These are phyloP conservation scores for Verticillium nonalfalfae DNA, from an alignment of 2,329 filamentous ascomycete genomes.

Conservation along the genomic window DNA sequence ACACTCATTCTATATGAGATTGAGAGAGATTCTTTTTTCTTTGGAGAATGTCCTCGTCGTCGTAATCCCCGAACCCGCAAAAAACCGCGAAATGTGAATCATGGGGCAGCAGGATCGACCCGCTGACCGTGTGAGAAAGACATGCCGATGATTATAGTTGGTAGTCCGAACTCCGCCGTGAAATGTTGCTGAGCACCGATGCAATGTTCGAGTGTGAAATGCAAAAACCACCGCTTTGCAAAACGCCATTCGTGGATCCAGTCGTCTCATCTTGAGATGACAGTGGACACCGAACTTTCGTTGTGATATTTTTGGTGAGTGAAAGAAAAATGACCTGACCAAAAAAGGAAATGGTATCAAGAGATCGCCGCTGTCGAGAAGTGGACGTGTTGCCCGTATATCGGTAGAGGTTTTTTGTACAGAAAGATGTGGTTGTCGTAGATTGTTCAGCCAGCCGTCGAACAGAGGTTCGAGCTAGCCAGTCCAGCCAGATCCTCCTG, in stretches of 20 bases:
- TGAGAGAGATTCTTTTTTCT: slow-evolving; percentile 39
- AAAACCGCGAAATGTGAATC: slow-evolving; percentile 1
- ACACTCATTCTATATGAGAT: slow-evolving; percentile 41
- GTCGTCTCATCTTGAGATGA: slow-evolving; percentile 23
- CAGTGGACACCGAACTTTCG: slow-evolving; percentile 9
- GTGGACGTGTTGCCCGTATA: slow-evolving; percentile 23
- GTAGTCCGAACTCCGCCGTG: slow-evolving; percentile 34
- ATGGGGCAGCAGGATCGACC: slow-evolving; percentile 10
- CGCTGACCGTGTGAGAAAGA: slow-evolving; percentile 25
- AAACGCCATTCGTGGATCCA: slow-evolving; percentile 11
- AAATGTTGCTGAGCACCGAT: slow-evolving; percentile 34
- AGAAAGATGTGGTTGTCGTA: slow-evolving; percentile 21
- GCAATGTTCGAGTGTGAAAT: slow-evolving; percentile 34
- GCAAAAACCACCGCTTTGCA: slow-evolving; percentile 31
- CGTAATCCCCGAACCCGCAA: slow-evolving; percentile 12
- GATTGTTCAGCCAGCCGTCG: slow-evolving; percentile 21
- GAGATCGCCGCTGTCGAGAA: slow-evolving; percentile 29
- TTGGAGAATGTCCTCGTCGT: slow-evolving; percentile 14
- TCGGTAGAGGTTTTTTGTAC: slow-evolving; percentile 45
- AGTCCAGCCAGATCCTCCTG: slow-evolving; percentile 18
- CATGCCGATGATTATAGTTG: slow-evolving; percentile 16
- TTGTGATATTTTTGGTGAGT: slow-evolving; percentile 6
- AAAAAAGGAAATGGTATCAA: slow-evolving; percentile 40
- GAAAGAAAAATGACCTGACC: slow-evolving; percentile 10
- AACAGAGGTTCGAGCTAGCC: slow-evolving; percentile 12